A percentile compares a stretch with the other conserved stretches of the same genome.
These are phyloP conservation scores for Cercospora canescens DNA, from an alignment of 2,329 filamentous ascomycete species.

Conservation along the genomic window DNA sequence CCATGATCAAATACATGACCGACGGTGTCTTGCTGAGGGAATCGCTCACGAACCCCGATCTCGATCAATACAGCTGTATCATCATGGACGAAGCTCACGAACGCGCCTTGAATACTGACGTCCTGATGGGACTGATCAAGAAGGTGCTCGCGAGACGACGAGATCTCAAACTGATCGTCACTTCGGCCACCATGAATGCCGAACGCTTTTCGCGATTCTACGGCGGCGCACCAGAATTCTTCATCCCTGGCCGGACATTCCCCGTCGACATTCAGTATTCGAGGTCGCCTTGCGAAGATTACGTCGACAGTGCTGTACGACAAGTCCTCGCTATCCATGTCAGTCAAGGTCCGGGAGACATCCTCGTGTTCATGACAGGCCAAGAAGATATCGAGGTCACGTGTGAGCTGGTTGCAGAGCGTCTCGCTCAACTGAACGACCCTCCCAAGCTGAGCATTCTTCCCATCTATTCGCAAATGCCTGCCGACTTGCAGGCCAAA, in stretches of 20 bases:
- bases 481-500: conserved; percentile 93
- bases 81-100: conserved; percentile 99
- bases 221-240: conserved; percentile 92
- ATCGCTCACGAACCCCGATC: conserved; percentile 85
- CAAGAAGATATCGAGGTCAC: conserved; percentile 98
- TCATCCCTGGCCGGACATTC: conserved; percentile 93
- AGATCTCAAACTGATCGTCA: conserved; percentile 95
- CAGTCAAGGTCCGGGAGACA: conserved; percentile 88
- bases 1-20: conserved; percentile 98
- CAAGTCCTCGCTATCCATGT: conserved; percentile 95
- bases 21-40: conserved; percentile 93
- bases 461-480: conserved; percentile 99
- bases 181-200: conserved; percentile 97
- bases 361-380: conserved; percentile 98
- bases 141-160: conserved; percentile 88
- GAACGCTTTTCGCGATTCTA: conserved; percentile 96
- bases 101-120: conserved; percentile 92
- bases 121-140: conserved; percentile 96
- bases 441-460: conserved; percentile 92
- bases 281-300: conserved; percentile 92
- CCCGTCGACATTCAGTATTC: conserved; percentile 97
- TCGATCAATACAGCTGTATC: conserved; percentile 95
- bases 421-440: conserved; percentile 85
- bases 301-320: conserved; percentile 94
- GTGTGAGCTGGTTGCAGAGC: conserved; percentile 86